Evolutionary conservation across 768 basidiomycete species (phyloP).

Genomic region (Sistotremastrum niveocremeum): DNA sequence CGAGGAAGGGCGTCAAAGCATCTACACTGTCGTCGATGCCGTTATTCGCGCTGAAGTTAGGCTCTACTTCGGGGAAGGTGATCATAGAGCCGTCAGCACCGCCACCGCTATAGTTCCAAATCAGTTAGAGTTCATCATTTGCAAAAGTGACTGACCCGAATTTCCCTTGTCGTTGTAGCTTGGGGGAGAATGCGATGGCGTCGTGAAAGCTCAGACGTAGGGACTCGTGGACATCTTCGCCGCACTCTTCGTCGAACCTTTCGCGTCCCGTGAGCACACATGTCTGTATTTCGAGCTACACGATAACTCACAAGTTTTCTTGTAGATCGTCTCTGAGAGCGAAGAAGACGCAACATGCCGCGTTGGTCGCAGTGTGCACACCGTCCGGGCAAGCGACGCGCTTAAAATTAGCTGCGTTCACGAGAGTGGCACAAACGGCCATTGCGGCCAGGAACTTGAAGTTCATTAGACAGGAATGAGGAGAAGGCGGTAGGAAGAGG

Average conservation of each 20-base stretch:
- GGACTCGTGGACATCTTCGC: slow-evolving; percentile 17
- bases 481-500: too few relatives aligned
- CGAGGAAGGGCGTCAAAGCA: slow-evolving; percentile 5
- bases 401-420: not conserved
- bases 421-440: slow-evolving; percentile 1
- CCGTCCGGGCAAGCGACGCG: slow-evolving; percentile 8
- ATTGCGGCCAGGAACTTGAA: slow-evolving; percentile 5
- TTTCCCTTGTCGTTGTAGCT: slow-evolving; percentile 1
- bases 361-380: not conserved
- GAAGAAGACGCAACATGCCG: slow-evolving; percentile 1
- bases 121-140: too few relatives aligned
- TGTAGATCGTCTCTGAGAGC: slow-evolving; percentile 1
- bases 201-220: slow-evolving; percentile 18
- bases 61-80: slow-evolving; percentile 29
- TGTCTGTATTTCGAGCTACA: not conserved
- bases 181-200: slow-evolving; percentile 10
- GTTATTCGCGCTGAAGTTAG: slow-evolving; percentile 17
- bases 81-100: slow-evolving; percentile 36
- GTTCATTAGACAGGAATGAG: not conserved
- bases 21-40: slow-evolving; percentile 8
- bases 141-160: too few relatives aligned
- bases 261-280: too few relatives aligned
- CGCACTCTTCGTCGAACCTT: slow-evolving; percentile 15
- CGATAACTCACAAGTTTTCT: not conserved
- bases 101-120: slow-evolving; percentile 9